Evolutionary conservation across 2,329 filamentous ascomycete species (phyloP).

Genomic region (Didymella pomorum): DNA sequence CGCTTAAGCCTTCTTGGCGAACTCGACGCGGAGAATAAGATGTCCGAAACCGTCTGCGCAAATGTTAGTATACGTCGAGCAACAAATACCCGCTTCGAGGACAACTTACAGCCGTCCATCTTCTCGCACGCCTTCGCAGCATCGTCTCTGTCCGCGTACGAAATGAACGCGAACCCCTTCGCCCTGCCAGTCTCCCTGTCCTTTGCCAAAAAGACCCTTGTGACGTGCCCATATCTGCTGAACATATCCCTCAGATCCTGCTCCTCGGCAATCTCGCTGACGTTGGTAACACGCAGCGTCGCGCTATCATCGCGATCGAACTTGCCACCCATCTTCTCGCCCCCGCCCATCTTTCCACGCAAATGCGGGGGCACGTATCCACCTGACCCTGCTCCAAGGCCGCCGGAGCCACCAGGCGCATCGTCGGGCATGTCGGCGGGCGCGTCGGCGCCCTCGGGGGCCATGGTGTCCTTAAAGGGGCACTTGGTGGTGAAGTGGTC

Average conservation of each 20-base stretch:
- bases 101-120: slow-evolving; percentile 85
- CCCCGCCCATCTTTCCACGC: slow-evolving; percentile 75
- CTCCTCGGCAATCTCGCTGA: slow-evolving; percentile 97
- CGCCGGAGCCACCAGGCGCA: slow-evolving; percentile 59
- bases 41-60: slow-evolving; percentile 74
- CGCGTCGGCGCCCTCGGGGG: slow-evolving; percentile 68
- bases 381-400: slow-evolving; percentile 71
- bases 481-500: slow-evolving; percentile 99
- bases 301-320: slow-evolving; percentile 97
- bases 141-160: slow-evolving; percentile 88
- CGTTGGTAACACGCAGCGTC: slow-evolving; percentile 96
- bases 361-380: slow-evolving; percentile 95
- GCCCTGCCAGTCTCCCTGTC: slow-evolving; percentile 94
- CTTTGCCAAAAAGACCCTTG: slow-evolving; percentile 96
- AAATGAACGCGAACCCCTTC: slow-evolving; percentile 99
- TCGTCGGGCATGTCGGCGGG: slow-evolving; percentile 59
- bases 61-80: slow-evolving; percentile 25
- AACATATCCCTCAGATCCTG: slow-evolving; percentile 96
- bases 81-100: too few relatives aligned
- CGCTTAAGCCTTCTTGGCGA: slow-evolving; percentile 69
- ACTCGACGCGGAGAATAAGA: slow-evolving; percentile 85
- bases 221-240: slow-evolving; percentile 95
- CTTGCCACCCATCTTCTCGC: slow-evolving; percentile 91
- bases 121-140: slow-evolving; percentile 93
- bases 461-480: slow-evolving; percentile 99